Evolutionary conservation across 441 rosid species (phyloP).

Genomic region (Iberis amara): DNA sequence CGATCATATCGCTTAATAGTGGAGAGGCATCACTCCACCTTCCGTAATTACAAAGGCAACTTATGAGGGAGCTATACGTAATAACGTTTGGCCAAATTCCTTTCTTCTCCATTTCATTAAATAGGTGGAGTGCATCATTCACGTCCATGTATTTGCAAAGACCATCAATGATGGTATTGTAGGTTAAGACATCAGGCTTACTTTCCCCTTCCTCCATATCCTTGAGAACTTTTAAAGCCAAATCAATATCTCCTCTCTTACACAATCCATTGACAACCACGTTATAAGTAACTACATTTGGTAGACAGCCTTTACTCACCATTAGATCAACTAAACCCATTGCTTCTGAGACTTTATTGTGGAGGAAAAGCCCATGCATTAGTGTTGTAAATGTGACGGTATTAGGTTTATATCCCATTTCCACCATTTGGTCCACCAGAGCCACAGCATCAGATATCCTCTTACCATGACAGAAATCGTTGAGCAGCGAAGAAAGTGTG

Average conservation of each 20-base stretch:
- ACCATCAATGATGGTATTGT: no score
- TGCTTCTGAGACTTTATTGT: neutral
- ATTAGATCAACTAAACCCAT: neutral
- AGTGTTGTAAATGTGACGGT: neutral
- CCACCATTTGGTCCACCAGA: constrained; percentile 1
- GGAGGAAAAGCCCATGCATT: constrained; percentile 1
- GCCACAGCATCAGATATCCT: neutral
- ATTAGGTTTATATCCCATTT: neutral
- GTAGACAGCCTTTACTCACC: neutral
- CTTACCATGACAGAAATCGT: neutral
- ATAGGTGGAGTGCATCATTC: no score
- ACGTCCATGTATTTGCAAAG: no score
- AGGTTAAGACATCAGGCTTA: no score
- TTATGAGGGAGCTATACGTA: no score
- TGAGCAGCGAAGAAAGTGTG: neutral
- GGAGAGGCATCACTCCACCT: no score
- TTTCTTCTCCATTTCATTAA: no score
- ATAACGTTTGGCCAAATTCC: no score
- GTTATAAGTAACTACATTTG: neutral
- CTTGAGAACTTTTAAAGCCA: neutral
- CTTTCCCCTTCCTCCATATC: no score
- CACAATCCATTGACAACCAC: neutral
- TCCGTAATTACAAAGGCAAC: no score
- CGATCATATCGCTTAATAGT: no score
- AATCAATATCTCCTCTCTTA: constrained; percentile 8